Evolutionary conservation across 768 basidiomycete genomes (phyloP), one percentile per base, ranked within the genome.

Genomic region (Collybiopsis confluens): DNA sequence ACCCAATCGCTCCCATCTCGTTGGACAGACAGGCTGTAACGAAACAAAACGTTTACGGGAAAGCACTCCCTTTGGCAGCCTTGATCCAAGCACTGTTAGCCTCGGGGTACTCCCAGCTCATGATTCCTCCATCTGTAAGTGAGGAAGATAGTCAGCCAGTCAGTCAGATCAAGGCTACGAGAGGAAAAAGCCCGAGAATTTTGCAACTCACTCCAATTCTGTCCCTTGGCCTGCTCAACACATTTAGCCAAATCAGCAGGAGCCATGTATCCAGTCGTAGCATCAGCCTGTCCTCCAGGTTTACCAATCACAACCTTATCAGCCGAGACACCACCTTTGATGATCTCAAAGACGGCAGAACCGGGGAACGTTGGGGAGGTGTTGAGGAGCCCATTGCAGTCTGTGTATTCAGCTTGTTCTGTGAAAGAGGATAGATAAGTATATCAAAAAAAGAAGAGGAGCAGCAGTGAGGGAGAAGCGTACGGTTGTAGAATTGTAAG

Each of bases 281-380:
- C 75, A 28, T 71, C 72, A 2, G 51, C 41, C 0, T 65, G 55
- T 16, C 23, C 33, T 1, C 72, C 74, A 0, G 81, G 81, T 62
- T 83, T 83, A 9, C 79, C 81, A 58, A 83, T 78, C 57, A 82
- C 72, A 44, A 82, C 66, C 63, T 83, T 82, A 64, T 74, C 54
- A 18, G 73, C 56, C 5, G 62, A 42, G 5, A 81, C 71, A 24
- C 76, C 76, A 33, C 65, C 65, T 1, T 68, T 68, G 43, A 69
- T 67, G 54, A 73, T 71, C 58, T 73, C 65, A 56, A 73, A 67
- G 36, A 59, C 65, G 0, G 77, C 69, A 0, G 77, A 68, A 27
- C 73, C 50, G 5, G 80, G 80, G 73, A 73, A 80, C 8, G 61
- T 42, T 16, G 67, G 64, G 3, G 77, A 79, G 2, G 65, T 54